These are phyloP conservation scores for Suillus occidentalis DNA, from an alignment of 768 basidiomycete species.

Conservation along the genomic window DNA sequence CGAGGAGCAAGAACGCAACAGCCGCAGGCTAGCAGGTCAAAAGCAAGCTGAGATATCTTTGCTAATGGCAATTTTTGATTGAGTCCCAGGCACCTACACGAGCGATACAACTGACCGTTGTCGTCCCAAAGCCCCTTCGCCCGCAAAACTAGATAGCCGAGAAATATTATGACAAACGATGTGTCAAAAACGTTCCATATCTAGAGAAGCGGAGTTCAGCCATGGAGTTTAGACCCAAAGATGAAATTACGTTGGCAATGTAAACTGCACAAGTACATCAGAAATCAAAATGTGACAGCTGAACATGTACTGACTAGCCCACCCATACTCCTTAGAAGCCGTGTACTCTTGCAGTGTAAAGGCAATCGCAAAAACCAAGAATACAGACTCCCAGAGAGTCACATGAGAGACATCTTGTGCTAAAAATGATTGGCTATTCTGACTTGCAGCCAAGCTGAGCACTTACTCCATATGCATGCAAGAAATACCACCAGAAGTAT, in stretches of 20 bases:
- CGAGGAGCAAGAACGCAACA: constrained; percentile 86
- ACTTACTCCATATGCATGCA: constrained; percentile 72
- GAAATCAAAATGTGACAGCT: neutral
- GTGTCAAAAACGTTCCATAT: constrained; percentile 93
- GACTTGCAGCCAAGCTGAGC: constrained; percentile 4
- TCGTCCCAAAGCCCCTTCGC: constrained; percentile 55
- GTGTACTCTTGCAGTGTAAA: constrained; percentile 89
- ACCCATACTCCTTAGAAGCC: constrained; percentile 82
- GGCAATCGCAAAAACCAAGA: constrained; percentile 74
- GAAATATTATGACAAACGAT: constrained; percentile 66
- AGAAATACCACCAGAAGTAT: constrained; percentile 68
- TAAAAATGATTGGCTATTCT: constrained; percentile 28
- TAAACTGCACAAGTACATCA: constrained; percentile 52
- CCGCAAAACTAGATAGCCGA: constrained; percentile 66
- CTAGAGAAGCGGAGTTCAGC: constrained; percentile 36
- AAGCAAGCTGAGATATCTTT: constrained; percentile 57
- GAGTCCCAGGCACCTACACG: neutral
- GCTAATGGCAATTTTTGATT: constrained; percentile 29
- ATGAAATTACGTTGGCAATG: constrained; percentile 65
- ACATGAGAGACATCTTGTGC: constrained; percentile 54
- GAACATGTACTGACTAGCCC: constrained; percentile 65
- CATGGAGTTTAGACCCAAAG: constrained; percentile 4
- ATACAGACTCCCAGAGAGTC: constrained; percentile 66
- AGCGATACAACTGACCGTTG: constrained; percentile 43
- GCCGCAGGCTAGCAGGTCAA: constrained; percentile 82